Percentiles rank a stretch among this genome's conserved stretches.
Evolutionary conservation across 306 rosid species (phyloP).

Genomic region (Trifolium dubium): DNA sequence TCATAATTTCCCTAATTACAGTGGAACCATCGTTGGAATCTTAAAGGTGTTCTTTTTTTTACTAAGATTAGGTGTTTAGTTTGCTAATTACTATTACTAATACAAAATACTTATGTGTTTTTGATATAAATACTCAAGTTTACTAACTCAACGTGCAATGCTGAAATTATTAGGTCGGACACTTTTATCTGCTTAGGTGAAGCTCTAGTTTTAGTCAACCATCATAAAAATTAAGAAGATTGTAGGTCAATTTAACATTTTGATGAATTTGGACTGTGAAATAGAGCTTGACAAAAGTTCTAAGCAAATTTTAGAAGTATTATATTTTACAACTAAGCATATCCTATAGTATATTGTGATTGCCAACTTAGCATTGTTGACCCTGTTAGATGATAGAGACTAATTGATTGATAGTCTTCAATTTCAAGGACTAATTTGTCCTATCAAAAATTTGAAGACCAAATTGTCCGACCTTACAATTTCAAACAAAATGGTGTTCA

Average conservation of each 20-base stretch:
- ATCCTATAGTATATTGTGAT: not conserved
- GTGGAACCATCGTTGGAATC: conserved; percentile 85
- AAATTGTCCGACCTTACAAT: not conserved
- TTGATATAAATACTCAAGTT: no score
- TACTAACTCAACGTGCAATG: no score
- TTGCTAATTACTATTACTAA: not conserved
- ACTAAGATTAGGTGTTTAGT: not conserved
- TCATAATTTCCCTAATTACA: conserved; percentile 56
- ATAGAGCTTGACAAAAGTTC: not conserved
- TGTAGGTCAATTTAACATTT: not conserved
- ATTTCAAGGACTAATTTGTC: not conserved
- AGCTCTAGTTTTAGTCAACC: no score
- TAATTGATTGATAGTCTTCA: not conserved
- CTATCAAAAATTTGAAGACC: not conserved
- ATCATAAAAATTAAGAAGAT: no score
- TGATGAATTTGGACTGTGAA: not conserved
- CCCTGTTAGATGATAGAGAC: not conserved
- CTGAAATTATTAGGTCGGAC: no score
- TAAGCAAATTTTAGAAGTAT: not conserved
- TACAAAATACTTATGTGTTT: not conserved
- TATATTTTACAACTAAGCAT: not conserved
- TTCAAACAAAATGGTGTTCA: not conserved
- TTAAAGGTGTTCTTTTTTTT: conserved; percentile 58
- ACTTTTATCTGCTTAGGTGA: no score
- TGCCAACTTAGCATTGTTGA: not conserved